A percentile compares a stretch with the other conserved stretches of the same genome.
These are phyloP conservation scores for Novakomyces olei DNA, from an alignment of 805 yeast species.

Conservation along the genomic window DNA sequence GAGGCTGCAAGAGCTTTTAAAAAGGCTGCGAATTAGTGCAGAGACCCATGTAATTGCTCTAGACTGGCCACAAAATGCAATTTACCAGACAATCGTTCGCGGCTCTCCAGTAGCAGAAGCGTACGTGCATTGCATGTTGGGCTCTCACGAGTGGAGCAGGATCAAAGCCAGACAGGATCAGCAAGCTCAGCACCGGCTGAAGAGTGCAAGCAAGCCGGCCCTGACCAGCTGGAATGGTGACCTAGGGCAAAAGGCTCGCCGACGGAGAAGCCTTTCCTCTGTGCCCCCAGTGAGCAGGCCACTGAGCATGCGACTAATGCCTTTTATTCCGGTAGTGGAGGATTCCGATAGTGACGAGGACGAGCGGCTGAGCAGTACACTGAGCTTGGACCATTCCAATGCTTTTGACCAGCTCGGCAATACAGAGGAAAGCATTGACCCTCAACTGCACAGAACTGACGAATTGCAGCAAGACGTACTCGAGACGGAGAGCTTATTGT, in stretches of 20 bases:
- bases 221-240: not conserved
- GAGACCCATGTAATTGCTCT: slow-evolving; percentile 54
- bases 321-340: not conserved
- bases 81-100: slow-evolving; percentile 64
- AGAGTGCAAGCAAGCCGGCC: not conserved
- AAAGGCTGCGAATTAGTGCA: slow-evolving; percentile 67
- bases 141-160: not conserved
- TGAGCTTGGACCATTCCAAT: not conserved
- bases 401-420: not conserved
- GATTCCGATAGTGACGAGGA: not conserved
- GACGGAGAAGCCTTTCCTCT: too few relatives aligned
- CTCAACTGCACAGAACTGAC: not conserved
- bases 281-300: slow-evolving; percentile 1
- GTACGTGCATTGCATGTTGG: not conserved
- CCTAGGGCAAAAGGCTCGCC: too few relatives aligned
- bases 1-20: slow-evolving; percentile 41
- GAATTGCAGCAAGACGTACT: not conserved
- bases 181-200: not conserved
- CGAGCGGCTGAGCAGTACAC: not conserved
- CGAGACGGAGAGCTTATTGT: not conserved
- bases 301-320: slow-evolving; percentile 1
- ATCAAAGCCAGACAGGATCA: not conserved
- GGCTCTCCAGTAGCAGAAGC: slow-evolving; percentile 17
- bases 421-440: not conserved
- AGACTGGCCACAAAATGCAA: slow-evolving; percentile 27